These are phyloP conservation scores for Colletotrichum higginsianum DNA, from an alignment of 2,329 filamentous ascomycete species.

Conservation along the genomic window DNA sequence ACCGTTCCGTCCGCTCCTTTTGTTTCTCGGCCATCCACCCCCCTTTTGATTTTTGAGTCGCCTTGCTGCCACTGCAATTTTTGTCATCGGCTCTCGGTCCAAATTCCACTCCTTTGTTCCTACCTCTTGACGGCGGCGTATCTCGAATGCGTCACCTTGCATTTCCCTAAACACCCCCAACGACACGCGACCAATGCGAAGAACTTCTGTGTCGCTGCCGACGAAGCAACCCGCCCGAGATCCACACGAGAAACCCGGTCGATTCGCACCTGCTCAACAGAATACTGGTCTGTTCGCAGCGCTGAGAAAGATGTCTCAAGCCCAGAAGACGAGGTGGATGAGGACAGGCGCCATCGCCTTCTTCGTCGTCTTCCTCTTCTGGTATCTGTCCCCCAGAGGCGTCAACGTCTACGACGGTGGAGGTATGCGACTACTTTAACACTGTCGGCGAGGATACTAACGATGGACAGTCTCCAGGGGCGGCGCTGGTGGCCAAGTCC, in stretches of 20 bases:
- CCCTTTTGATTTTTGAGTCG: slow-evolving; percentile 33
- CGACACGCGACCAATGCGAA: slow-evolving; percentile 66
- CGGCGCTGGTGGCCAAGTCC: slow-evolving; percentile 62
- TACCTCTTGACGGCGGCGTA: slow-evolving; percentile 25
- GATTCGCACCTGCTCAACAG: slow-evolving; percentile 67
- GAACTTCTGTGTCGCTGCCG: slow-evolving; percentile 75
- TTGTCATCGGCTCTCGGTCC: slow-evolving; percentile 29
- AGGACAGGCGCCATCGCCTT: slow-evolving; percentile 76
- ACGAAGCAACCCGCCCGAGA: slow-evolving; percentile 73
- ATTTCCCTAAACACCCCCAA: slow-evolving; percentile 29
- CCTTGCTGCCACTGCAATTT: slow-evolving; percentile 26
- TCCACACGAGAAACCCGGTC: slow-evolving; percentile 75
- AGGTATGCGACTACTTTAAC: slow-evolving; percentile 51
- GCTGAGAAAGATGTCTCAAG: slow-evolving; percentile 67
- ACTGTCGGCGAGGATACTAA: slow-evolving; percentile 42
- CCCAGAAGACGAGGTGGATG: slow-evolving; percentile 75
- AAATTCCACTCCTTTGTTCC: slow-evolving; percentile 37
- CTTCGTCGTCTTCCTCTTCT: slow-evolving; percentile 73
- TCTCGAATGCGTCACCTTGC: slow-evolving; percentile 44
- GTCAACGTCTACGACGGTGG: slow-evolving; percentile 66
- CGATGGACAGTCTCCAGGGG: slow-evolving; percentile 43
- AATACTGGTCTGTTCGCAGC: slow-evolving; percentile 65
- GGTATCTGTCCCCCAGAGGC: slow-evolving; percentile 73
- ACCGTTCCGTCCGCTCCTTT: slow-evolving; percentile 37
- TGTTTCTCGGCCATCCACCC: slow-evolving; percentile 37